Evolutionary conservation across 1,284 basidiomycete species (phyloP).

Genomic region (Phenoliferia sp.): DNA sequence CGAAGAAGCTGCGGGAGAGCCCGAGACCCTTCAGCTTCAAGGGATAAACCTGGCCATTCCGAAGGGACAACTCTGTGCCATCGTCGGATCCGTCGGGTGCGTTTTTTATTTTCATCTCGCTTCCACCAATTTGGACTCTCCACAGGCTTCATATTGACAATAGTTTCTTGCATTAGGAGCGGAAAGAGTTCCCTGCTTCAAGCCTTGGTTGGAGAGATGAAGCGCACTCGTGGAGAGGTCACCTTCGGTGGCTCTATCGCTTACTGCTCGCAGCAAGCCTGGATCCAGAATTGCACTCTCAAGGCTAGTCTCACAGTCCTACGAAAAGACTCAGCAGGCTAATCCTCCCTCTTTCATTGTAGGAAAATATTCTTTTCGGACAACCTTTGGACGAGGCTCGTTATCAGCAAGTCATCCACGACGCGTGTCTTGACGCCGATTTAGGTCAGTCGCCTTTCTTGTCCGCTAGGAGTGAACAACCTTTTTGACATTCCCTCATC

Average conservation of each 20-base stretch:
- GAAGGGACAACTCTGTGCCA: conserved; percentile 57
- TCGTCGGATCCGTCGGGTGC: conserved; percentile 60
- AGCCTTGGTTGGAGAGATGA: conserved; percentile 71
- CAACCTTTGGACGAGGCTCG: conserved; percentile 68
- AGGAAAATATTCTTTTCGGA: conserved; percentile 83
- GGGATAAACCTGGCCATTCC: conserved; percentile 55
- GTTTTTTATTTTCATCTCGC: background rate
- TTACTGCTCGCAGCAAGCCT: conserved; percentile 56
- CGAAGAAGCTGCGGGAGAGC: background rate
- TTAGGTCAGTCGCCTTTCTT: conserved; percentile 46
- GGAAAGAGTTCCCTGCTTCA: conserved; percentile 63
- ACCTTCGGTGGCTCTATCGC: conserved; percentile 21
- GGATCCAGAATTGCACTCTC: conserved; percentile 80
- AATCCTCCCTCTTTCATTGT: conserved; percentile 50
- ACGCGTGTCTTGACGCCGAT: conserved; percentile 72
- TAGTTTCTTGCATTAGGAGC: no score
- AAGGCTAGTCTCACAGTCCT: conserved; percentile 50
- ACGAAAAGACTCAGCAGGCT: conserved; percentile 35
- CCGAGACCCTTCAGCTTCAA: conserved; percentile 50
- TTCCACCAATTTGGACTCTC: conserved; percentile 1
- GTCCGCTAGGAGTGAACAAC: no score
- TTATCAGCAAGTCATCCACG: conserved; percentile 69
- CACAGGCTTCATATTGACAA: no score
- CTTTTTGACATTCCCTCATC: no score
- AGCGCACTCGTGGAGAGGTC: conserved; percentile 52